Percentiles rank a stretch among this genome's conserved stretches.
phyloP scores from a whole-genome alignment of 2,329 filamentous ascomycete genomes.

The Sphaceloma murrayae region DNA sequence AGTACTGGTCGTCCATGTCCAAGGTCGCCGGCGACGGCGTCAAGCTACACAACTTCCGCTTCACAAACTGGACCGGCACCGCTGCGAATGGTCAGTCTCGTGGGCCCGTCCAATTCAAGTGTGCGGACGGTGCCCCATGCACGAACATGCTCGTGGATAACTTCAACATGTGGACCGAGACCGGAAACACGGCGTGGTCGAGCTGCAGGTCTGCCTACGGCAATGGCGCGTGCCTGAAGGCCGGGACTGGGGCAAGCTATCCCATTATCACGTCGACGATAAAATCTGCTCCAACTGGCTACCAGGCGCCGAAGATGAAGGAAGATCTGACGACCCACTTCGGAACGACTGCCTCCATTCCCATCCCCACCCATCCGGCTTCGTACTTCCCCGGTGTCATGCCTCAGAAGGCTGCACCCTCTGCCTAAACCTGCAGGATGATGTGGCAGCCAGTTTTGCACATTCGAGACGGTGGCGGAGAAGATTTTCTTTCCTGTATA shows the following conservation, averaged over 20 bases:
- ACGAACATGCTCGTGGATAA: slow-evolving; percentile 42
- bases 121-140: slow-evolving; percentile 44
- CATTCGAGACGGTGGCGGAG: too few relatives aligned
- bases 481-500: too few relatives aligned
- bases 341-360: slow-evolving; percentile 31
- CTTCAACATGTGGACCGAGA: slow-evolving; percentile 46
- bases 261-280: slow-evolving; percentile 29
- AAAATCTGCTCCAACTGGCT: slow-evolving; percentile 31
- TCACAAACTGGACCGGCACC: slow-evolving; percentile 49
- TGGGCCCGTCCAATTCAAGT: slow-evolving; percentile 46
- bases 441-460: too few relatives aligned
- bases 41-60: slow-evolving; percentile 43
- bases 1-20: slow-evolving; percentile 42
- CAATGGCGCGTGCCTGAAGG: slow-evolving; percentile 39
- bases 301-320: slow-evolving; percentile 32
- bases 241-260: slow-evolving; percentile 25
- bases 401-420: slow-evolving; percentile 24
- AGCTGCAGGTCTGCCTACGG: slow-evolving; percentile 43
- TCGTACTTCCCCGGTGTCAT: slow-evolving; percentile 33
- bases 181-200: slow-evolving; percentile 22
- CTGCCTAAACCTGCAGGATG: slow-evolving; percentile 20
- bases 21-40: slow-evolving; percentile 42
- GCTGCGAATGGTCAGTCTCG: slow-evolving; percentile 41
- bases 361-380: slow-evolving; percentile 34
- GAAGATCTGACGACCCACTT: slow-evolving; percentile 26